Evolutionary conservation across 129 eudicot species (phyloP), one percentile per base, ranked within the genome.

Genomic region (Lactuca sativa): DNA sequence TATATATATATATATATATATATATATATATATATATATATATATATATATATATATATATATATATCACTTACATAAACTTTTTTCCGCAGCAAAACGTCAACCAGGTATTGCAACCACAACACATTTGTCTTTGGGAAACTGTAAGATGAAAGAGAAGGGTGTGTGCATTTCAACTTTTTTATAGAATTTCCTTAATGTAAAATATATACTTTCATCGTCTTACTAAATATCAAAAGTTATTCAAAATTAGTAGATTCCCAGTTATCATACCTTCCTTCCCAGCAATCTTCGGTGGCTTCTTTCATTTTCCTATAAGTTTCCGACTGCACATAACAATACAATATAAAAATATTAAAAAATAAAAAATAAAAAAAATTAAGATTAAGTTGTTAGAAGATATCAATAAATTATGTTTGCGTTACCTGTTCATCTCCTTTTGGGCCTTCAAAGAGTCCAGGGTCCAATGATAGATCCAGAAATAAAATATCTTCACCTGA

Each of bases 41-140:
- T 25, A 25, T 25, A 25, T 25, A 25, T 25, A 25, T 25, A 25
- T 25, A 25, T 25, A 25, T 25, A 25, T 25, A 25, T 25, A 25
- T 25, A 25, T 25, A 25, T 25, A 25, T 25, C 1, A 0, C 97
- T 90, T 85, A 90, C 99, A 78, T 69, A 95, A 62, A 88, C 73
- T 80, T 95, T 95, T 81, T 90, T 90, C 36, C 76, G 59, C 37
- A 90, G 88, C 86, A 95, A 76, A 53, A 95, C 84, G 78, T 95
- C 97, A 18, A 95, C 91, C 85, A 95, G 71, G 77, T 95, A 95
- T 63, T 87, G 97, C 80, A 95, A 74, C 99, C 99, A 90, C 69
- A 90, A 60, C 81, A 90, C 96, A 34, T 95, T 95, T 17, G 99
- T 95, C 92, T 83, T 95, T 17, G 91, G 99, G 80, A 87, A 90